Evolutionary conservation across 2,329 filamentous ascomycete genomes (phyloP), one percentile per base, ranked within the genome.

Genomic region (Exophiala viscosa): DNA sequence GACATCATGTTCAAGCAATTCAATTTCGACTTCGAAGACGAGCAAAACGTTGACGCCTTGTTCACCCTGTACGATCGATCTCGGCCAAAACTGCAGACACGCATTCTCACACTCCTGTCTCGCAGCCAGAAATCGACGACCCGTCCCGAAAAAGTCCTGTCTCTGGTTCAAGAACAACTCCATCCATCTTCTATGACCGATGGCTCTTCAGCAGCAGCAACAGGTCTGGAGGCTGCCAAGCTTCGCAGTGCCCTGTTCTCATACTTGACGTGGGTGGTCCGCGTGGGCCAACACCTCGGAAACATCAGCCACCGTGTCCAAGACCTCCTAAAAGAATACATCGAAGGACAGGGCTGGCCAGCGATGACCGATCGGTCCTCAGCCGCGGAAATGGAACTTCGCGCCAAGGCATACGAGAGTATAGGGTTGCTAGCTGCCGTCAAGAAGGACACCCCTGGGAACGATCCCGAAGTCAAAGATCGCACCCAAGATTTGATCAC

Each of bases 1-100:
- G 90, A 96, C 51, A 90, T 96, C 62, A 82, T 95, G 44, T 71
- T 97, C 59, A 99, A 96, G 70, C 80, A 91, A 59, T 87, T 82
- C 28, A 79, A 76, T 23, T 74, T 81, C 8, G 75, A 82, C 1
- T 73, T 96, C 20, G 92, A 97, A 66, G 80, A 89, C 56, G 63
- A 75, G 8, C 61, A 67, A 1, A 69, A 90, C 1, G 76, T 95
- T 2, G 72, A 79, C 50, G 75, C 79, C 13, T 74, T 97, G 2
- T 91, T 90, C 62, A 71, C 78, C 3, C 78, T 90, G 1, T 95
- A 96, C 66, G 83, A 85, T 39, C 81, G 78, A n/a, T 76, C 77
- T 1, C 84, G 84, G n/a, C 79, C 84, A 2, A 79, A 87, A 1
- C 81, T 96, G 39, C 84, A 89, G 57, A 87, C 87, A 36, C 87